Base-by-base conservation (phyloP, 2,329 filamentous ascomycete species). In the Sporothrix dimorphospora region DNA sequence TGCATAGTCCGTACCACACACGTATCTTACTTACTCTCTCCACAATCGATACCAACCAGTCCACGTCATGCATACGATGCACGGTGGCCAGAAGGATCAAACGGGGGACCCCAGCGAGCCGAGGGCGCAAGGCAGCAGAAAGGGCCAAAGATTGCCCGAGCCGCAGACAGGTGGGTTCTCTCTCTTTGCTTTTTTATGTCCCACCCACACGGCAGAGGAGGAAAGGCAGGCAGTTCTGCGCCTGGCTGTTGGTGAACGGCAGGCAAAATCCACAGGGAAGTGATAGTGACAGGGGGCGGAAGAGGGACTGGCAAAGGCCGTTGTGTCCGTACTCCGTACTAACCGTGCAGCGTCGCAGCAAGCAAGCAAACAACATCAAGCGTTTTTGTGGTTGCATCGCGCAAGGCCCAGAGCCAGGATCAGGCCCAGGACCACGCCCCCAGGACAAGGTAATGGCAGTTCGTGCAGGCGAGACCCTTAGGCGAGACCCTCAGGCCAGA, bases 81-180 rank as follows among this genome's bases (percentile, higher is more conserved):
- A 42, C 38, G 34, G 12, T 40, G 34, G 24, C 34, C 30, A 24
- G 24, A 61, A n/a, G 34, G 30, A 19, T 19, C 12, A 57, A 57
- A 34, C 27, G 4, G 12, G 2, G 11, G 12, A 5, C 51, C 30
- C 51, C 55, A 38, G 27, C 12, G 6, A n/a, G 42, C 49, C 27
- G 6, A 12, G 16, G n/a, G 19, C 55, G 0, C n/a, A 47, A 65
- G n/a, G 61, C n/a, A 27, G 38, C 21, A 65, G 40, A 19, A 53
- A 53, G 69, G 69, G 24, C 69, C 47, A 71, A 71, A 55, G 69
- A 71, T 65, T 21, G 45, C 57, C 69, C 69, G 69, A 45, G n/a
- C 34, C n/a, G 34, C 24, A 38, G 53, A 24, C 4, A 27, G 30
- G 14, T 9, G 30, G 27, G 49, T 30, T 55, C 51, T 55, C n/a